Percentiles rank a stretch among this genome's conserved stretches.
Conservation (phyloP, 495 filamentous ascomycete genomes). For the Opeltia flavorubescens region DNA sequence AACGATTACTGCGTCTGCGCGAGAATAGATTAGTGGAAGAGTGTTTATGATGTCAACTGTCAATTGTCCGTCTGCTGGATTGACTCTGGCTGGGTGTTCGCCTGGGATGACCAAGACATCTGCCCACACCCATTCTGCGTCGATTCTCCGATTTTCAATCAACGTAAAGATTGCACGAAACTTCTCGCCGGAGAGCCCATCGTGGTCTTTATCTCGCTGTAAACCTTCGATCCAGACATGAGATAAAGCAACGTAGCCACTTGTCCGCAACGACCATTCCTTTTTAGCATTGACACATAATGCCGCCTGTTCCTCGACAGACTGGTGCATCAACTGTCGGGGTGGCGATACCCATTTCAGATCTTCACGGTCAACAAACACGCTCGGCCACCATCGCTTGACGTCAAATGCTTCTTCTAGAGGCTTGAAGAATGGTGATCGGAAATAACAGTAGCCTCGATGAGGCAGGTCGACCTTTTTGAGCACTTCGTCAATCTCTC, state of each 20-base stretch:
- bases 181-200: neutral
- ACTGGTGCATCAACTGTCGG: neutral
- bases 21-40: constrained; percentile 1
- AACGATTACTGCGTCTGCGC: constrained; percentile 5
- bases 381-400: neutral
- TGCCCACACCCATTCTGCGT: constrained; percentile 6
- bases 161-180: neutral
- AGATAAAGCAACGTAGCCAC: constrained; percentile 5
- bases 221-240: constrained; percentile 7
- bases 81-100: neutral
- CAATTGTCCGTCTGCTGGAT: neutral
- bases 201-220: neutral
- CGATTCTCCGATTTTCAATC: neutral
- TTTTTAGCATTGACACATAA: constrained; percentile 1
- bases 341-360: neutral
- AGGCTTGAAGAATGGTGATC: neutral
- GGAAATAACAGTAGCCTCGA: neutral
- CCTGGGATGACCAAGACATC: constrained; percentile 6
- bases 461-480: neutral
- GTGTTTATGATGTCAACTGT: constrained; percentile 6
- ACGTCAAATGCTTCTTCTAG: neutral
- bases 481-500: neutral
- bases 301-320: constrained; percentile 2
- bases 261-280: neutral
- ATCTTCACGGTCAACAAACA: neutral